Percentiles rank a stretch among this genome's conserved stretches.
Conservation (phyloP, 208 protist species). For the Leishmania lainsoni region DNA sequence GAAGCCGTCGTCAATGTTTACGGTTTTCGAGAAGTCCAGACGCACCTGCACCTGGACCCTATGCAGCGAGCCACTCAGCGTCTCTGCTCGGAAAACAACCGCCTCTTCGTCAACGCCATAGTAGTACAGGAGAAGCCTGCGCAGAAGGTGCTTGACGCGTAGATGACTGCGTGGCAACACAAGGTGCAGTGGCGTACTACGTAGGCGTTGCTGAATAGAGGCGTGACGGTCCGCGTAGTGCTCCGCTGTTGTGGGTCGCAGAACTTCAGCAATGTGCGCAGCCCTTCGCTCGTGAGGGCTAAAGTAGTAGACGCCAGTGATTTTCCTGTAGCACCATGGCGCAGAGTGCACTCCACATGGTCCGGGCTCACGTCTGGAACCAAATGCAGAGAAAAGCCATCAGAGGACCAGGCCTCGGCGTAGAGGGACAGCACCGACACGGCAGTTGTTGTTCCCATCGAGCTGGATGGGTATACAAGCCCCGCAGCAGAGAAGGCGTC, state of each 20-base stretch:
- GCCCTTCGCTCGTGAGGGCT: slow-evolving; percentile 8
- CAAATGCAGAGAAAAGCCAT: slow-evolving; percentile 22
- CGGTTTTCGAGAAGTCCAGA: neutral
- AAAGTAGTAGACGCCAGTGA: slow-evolving; percentile 1
- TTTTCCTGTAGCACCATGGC: neutral
- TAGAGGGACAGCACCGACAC: slow-evolving; percentile 26
- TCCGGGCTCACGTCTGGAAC: neutral
- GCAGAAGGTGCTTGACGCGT: slow-evolving; percentile 51
- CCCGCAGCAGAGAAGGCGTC: slow-evolving; percentile 48
- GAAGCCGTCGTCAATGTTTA: too few relatives aligned
- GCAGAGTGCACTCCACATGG: slow-evolving; percentile 14
- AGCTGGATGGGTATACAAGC: slow-evolving; percentile 3
- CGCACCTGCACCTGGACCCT: slow-evolving; percentile 9
- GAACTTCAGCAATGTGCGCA: slow-evolving; percentile 25
- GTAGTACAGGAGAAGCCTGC: slow-evolving; percentile 55
- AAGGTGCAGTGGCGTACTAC: slow-evolving; percentile 45
- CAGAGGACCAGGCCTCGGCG: slow-evolving; percentile 7
- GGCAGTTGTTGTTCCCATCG: neutral
- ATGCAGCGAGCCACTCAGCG: slow-evolving; percentile 6
- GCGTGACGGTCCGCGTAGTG: slow-evolving; percentile 14
- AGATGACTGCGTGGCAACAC: slow-evolving; percentile 49
- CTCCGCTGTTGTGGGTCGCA: slow-evolving; percentile 13
- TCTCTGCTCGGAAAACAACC: slow-evolving; percentile 27
- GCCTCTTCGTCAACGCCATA: slow-evolving; percentile 54
- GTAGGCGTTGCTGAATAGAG: slow-evolving; percentile 13